Base-by-base conservation (phyloP, 1,284 basidiomycete genomes). In the Ustilago esculenta region DNA sequence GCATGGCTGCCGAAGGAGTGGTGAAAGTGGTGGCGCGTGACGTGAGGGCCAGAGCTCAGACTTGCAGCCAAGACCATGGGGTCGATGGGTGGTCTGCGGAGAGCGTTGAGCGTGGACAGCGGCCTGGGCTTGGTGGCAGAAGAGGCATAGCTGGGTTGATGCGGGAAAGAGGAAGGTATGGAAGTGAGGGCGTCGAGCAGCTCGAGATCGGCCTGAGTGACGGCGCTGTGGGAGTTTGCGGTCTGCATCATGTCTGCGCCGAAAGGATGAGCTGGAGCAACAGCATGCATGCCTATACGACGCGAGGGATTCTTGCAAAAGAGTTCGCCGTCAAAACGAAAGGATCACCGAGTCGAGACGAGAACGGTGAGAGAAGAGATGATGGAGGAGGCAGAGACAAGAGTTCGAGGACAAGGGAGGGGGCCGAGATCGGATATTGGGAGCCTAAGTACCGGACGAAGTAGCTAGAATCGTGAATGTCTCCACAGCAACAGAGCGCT, bases 21-120 rank as follows among this genome's bases (percentile, higher is more conserved):
- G 42, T 79, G 75, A 40, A 79, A 80, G 34, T 80, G 79, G 52
- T 78, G 77, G 5, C 77, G 60, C 20, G 77, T 80, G 47, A 79
- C 69, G 23, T 79, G 74, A 3, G 77, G 79, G 18, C 74, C 75
- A 3, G 76, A 76, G 46, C 58, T 68, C 7, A 80, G 58, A 46
- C 69, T 73, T 2, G 79, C 79, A 11, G 76, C 77, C 17, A 79
- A 56, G 35, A 80, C 70, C 64, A 79, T 75, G 12, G 78, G 78
- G 47, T 80, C 79, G 43, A 80, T 73, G 33, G 79, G 67, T 2
- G 77, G 77, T 17, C 79, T 39, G n/a, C 78, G 51, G 3, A 80
- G 61, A 21, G 76, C 76, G n/a, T 75, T 63, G 40, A 79, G 71
- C 5, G 76, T 77, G 8, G 75, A 73, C 2, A 80, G 58, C 14